phyloP scores from a whole-genome alignment of 148 eudicot genomes.

The Agrostemma githago region DNA sequence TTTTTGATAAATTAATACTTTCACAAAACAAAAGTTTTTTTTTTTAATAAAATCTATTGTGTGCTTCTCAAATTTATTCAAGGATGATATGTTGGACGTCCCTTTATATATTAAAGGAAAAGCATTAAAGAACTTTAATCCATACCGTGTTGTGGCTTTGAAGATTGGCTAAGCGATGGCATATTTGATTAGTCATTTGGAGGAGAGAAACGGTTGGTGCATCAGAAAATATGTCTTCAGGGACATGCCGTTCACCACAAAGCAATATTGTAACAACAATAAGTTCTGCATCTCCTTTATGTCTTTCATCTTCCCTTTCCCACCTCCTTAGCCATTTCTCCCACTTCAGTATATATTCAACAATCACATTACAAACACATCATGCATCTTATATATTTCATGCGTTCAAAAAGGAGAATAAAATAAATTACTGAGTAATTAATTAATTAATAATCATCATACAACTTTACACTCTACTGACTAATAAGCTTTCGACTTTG shows the following conservation, averaged over 20 bases:
- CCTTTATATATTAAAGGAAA: not conserved
- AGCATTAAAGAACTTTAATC: not conserved
- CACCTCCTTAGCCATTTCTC: conserved; percentile 57
- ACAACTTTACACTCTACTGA: too few species aligned
- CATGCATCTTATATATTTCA: not conserved
- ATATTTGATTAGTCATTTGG: conserved; percentile 40
- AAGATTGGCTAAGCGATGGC: conserved; percentile 37
- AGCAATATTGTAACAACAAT: conserved; percentile 44
- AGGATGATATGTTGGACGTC: not conserved
- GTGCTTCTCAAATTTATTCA: too few species aligned
- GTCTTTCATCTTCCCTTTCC: conserved; percentile 48
- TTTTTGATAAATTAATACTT: too few species aligned
- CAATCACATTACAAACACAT: not conserved
- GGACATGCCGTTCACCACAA: conserved; percentile 32
- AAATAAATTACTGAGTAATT: too few species aligned
- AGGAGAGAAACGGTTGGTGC: conserved; percentile 35
- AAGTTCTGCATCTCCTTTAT: conserved; percentile 52
- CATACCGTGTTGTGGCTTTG: conserved; percentile 34
- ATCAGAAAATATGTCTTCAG: conserved; percentile 30
- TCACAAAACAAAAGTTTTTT: too few species aligned
- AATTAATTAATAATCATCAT: too few species aligned
- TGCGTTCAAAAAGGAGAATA: too few species aligned
- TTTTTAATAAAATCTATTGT: too few species aligned
- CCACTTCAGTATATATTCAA: conserved; percentile 47
- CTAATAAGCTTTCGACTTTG: too few species aligned